Base-by-base conservation (phyloP, 176 grass and related monocot genomes). In the Luzula sylvatica region DNA sequence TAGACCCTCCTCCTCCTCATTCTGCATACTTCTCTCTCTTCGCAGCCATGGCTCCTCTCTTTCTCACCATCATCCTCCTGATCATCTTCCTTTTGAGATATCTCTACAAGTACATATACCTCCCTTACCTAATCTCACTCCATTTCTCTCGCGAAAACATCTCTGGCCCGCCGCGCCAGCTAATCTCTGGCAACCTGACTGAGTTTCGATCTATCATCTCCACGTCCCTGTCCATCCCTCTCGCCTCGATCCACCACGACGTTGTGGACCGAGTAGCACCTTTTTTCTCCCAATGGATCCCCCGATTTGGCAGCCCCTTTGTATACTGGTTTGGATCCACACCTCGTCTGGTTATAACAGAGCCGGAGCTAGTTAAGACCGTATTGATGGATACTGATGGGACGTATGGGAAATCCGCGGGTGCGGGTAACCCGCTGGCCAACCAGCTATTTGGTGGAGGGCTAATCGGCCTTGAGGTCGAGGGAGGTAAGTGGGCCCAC, bases 361-460 rank as follows among this genome's bases (percentile, higher is more conserved):
- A 70, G 12, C 83, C 78, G 8, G 74, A 75, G 32, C 25, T 71
- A 26, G 69, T 47, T 8, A 68, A 60, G 74, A n/a, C 50, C 19
- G 74, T 62, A 11, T 55, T 87, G 27, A 69, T 28, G 9, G 78
- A 87, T 56, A 8, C 78, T 38, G 74, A 54, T 23, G 65, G 72
- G 23, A 27, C 47, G 23, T 87, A 77, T n/a, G 48, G 58, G 2
- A 87, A 74, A 42, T 17, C 42, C 3, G 0, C 16, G 14, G 55
- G 15, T 7, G 32, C 25, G 11, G 23, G 12, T 55, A 88, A 83
- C 61, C 74, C 78, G n/a, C 51, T 59, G 1, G 38, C 71, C 7
- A 42, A 53, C 56, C 79, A 72, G 56, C 75, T 88, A 25, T 12
- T 88, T 49, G 75, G 74, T 20, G 67, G 75, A 58, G 67, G 75